phyloP scores from a whole-genome alignment of 352 stramenopile species.

The Pythium periplocum region DNA sequence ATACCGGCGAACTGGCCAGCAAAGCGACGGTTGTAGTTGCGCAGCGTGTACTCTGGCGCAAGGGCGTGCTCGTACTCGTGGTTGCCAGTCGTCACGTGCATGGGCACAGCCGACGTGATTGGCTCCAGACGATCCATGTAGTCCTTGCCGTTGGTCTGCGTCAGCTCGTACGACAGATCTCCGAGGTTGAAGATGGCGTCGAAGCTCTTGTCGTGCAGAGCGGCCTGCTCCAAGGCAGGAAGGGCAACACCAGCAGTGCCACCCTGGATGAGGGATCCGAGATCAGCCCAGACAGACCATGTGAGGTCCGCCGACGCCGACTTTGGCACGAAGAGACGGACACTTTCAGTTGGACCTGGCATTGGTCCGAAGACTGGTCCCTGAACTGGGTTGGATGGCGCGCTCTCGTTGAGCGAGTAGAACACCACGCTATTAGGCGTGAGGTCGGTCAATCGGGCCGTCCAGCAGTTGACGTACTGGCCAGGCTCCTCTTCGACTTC shows the following conservation, averaged over 20 bases:
- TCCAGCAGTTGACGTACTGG: conserved; percentile 9
- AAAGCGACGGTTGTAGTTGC: conserved; percentile 16
- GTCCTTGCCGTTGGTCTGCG: conserved; percentile 5
- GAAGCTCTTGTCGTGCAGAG: conserved; percentile 5
- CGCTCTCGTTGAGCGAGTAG: conserved; percentile 4
- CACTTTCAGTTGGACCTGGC: not conserved
- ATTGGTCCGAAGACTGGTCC: too few relatives aligned
- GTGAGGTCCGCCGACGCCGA: not conserved
- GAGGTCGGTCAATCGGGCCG: conserved; percentile 5
- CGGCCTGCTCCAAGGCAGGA: conserved; percentile 4
- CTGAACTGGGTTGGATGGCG: not conserved
- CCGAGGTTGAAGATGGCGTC: conserved; percentile 17
- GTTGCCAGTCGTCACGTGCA: conserved; percentile 18
- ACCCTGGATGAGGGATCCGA: conserved; percentile 1
- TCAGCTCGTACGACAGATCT: conserved; percentile 17
- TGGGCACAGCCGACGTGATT: conserved; percentile 15
- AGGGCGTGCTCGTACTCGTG: conserved; percentile 13
- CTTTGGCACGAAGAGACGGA: not conserved
- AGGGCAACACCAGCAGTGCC: conserved; percentile 7
- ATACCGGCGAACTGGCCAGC: conserved; percentile 6
- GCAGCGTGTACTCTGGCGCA: conserved; percentile 1
- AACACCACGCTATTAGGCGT: not conserved
- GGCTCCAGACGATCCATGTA: conserved; percentile 15
- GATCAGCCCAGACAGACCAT: conserved; percentile 11
- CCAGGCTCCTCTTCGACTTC: conserved; percentile 5